A percentile compares a stretch with the other conserved stretches of the same genome.
These are phyloP conservation scores for Gigaspora rosea DNA, from an alignment of 192 early-diverging fungal species.

Conservation along the genomic window DNA sequence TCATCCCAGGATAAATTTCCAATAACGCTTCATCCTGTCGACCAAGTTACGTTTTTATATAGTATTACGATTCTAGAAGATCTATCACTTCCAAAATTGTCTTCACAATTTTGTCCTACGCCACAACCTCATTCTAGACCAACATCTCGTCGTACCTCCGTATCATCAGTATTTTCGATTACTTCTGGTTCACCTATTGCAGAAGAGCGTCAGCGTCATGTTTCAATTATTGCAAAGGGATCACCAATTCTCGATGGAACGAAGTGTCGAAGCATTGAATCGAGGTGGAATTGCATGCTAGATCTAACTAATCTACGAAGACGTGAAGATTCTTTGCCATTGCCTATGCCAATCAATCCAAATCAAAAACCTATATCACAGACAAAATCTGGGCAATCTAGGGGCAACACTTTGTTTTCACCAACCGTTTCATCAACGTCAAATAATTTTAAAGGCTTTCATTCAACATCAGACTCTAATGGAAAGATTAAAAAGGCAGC, in stretches of 20 bases:
- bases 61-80: conserved; percentile 58
- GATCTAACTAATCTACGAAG: conserved; percentile 52
- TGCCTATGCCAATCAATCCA: background rate
- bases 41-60: conserved; percentile 60
- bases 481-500: conserved; percentile 27
- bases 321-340: conserved; percentile 31
- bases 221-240: conserved; percentile 55
- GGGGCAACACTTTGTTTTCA: conserved; percentile 15
- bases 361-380: conserved; percentile 17
- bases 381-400: background rate
- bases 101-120: conserved; percentile 7
- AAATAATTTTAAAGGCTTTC: conserved; percentile 12
- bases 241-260: conserved; percentile 52
- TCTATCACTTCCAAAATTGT: conserved; percentile 27
- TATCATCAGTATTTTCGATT: conserved; percentile 20
- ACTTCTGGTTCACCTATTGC: background rate
- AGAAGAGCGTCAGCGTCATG: conserved; percentile 47
- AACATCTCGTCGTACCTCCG: conserved; percentile 24
- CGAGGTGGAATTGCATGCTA: conserved; percentile 61
- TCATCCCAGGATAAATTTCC: conserved; percentile 43
- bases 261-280: conserved; percentile 49
- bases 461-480: conserved; percentile 18
- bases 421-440: conserved; percentile 31
- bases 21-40: conserved; percentile 47
- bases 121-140: background rate